Percentiles rank a stretch among this genome's conserved stretches.
Evolutionary conservation across 2,329 filamentous ascomycete genomes (phyloP).

Genomic region (Neofusicoccum ribis): DNA sequence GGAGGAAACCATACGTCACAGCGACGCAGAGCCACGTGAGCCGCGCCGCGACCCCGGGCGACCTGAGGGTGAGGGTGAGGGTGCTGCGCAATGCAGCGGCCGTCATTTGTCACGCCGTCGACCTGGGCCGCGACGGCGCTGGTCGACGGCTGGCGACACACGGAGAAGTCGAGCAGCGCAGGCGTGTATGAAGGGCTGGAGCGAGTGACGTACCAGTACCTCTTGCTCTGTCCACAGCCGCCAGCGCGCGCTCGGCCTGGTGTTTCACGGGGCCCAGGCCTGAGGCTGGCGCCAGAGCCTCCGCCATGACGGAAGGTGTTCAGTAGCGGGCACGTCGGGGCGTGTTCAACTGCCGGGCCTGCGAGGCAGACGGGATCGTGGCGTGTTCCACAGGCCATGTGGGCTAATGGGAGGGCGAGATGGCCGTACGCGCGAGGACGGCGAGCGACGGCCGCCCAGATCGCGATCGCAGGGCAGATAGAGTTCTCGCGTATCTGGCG

Average conservation of each 20-base stretch:
- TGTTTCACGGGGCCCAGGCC: neutral
- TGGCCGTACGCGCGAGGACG: neutral
- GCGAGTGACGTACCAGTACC: neutral
- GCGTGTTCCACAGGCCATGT: neutral
- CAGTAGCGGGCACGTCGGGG: neutral
- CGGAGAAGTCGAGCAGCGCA: neutral
- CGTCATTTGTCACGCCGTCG: neutral
- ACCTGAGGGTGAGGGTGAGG: no score
- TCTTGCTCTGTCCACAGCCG: no score
- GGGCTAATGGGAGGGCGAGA: neutral
- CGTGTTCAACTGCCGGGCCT: neutral
- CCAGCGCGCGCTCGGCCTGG: no score
- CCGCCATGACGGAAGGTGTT: neutral
- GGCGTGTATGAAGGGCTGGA: neutral
- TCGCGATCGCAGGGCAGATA: constrained; percentile 10
- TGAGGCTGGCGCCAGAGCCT: neutral
- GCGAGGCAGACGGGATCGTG: neutral
- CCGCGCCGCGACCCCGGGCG: neutral
- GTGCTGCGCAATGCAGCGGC: no score
- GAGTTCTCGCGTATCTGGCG: constrained; percentile 15
- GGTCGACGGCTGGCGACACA: no score
- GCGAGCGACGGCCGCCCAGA: neutral
- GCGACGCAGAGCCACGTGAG: neutral
- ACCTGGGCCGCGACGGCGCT: neutral
- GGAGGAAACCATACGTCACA: neutral